Conservation (phyloP, 2,329 filamentous ascomycete species). For the Apiospora saccharicola region DNA sequence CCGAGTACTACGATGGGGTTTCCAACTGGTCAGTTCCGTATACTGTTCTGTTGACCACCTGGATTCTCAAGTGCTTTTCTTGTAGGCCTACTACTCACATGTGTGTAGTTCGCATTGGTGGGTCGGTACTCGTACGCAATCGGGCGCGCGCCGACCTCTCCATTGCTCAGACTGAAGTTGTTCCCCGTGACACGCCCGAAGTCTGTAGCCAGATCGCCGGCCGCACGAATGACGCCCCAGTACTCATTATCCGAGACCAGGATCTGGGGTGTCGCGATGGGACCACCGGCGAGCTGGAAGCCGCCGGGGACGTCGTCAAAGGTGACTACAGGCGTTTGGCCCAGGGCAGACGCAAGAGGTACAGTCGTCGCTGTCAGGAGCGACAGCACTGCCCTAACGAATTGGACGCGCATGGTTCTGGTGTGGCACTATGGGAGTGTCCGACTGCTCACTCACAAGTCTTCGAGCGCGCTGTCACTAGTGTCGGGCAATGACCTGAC, state of each 20-base stretch:
- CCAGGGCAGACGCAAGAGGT: slow-evolving; percentile 34
- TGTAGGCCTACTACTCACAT: slow-evolving; percentile 43
- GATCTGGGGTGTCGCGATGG: slow-evolving; percentile 47
- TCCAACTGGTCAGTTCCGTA: not conserved
- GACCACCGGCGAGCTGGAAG: slow-evolving; percentile 39
- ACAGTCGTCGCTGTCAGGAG: slow-evolving; percentile 26
- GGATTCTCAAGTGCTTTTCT: not conserved
- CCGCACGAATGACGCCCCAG: slow-evolving; percentile 73
- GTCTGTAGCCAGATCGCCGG: slow-evolving; percentile 71
- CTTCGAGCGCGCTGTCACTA: not conserved
- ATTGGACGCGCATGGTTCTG: not conserved
- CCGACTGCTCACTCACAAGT: not conserved
- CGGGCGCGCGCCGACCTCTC: slow-evolving; percentile 44
- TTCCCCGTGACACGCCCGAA: slow-evolving; percentile 75
- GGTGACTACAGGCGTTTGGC: slow-evolving; percentile 41
- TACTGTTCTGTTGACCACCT: not conserved
- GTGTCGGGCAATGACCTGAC: not conserved
- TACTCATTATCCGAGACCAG: slow-evolving; percentile 66
- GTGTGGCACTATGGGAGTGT: no score
- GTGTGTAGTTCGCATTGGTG: slow-evolving; percentile 54
- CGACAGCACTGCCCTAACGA: not conserved
- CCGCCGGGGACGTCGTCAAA: slow-evolving; percentile 33
- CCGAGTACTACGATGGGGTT: slow-evolving; percentile 47
- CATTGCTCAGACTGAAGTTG: slow-evolving; percentile 67
- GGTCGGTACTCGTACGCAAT: slow-evolving; percentile 53